Conservation (phyloP, 768 basidiomycete genomes). For the Tulasnella sp. region DNA sequence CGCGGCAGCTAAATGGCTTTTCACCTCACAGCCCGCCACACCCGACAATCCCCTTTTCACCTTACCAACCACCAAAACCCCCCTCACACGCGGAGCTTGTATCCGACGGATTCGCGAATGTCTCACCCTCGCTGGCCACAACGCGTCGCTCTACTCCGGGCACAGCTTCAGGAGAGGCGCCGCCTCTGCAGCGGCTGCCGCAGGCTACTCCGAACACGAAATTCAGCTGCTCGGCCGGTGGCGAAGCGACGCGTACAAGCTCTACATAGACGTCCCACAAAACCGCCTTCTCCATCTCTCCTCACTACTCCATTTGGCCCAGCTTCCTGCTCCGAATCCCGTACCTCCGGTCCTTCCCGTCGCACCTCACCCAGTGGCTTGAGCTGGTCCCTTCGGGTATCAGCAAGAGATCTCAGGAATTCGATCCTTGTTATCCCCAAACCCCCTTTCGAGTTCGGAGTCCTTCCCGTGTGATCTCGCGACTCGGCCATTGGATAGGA, state of each 20-base stretch:
- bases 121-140: constrained; percentile 3
- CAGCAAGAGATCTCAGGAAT: too few species aligned
- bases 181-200: too few species aligned
- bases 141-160: constrained; percentile 11
- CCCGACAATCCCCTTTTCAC: constrained; percentile 15
- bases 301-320: constrained; percentile 24
- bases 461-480: too few species aligned
- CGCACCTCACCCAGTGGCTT: constrained; percentile 12
- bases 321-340: too few species aligned
- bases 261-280: too few species aligned
- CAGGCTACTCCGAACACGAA: constrained; percentile 24
- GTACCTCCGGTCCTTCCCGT: constrained; percentile 10
- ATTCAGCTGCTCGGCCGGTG: too few species aligned
- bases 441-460: too few species aligned
- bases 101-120: neutral
- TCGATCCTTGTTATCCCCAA: too few species aligned
- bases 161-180: too few species aligned
- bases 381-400: constrained; percentile 10
- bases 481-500: too few species aligned
- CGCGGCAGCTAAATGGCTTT: constrained; percentile 7
- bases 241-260: too few species aligned
- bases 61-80: neutral
- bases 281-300: too few species aligned
- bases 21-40: neutral
- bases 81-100: constrained; percentile 11